Evolutionary conservation across 805 yeast species (phyloP), one percentile per base, ranked within the genome.

Genomic region (Cephaloascus albidus): DNA sequence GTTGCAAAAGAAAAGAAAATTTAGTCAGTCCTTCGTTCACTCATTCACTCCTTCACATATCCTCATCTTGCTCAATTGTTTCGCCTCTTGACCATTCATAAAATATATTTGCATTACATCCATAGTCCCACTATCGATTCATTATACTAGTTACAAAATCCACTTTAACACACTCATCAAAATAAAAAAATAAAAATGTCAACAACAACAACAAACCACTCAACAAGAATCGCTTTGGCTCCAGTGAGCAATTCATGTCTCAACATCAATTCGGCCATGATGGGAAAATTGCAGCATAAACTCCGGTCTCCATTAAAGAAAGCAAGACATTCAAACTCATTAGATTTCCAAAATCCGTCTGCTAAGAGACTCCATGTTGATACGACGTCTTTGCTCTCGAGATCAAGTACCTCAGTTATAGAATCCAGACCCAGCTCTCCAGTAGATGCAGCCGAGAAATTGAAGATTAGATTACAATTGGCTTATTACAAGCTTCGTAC

Each of bases 401-500:
- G 33, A 8, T 8, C 33, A 8, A 31, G 8, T n/a, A 31, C 33
- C 18, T 5, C 33, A 8, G 14, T 31, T 8, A 31, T 31, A 14
- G 33, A 31, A 16, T 16, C 33, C 8, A n/a, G 14, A 10, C 16
- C 15, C 6, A 14, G 15, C 33, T 31, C 17, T 31, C 33, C 33
- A 6, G 15, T 16, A 8, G 33, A 31, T 31, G 33, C 33, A 28
- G 72, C 71, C 4, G 52, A 68, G 37, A 61, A 60, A 46, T 58
- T 75, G 42, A 67, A 69, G 46, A 55, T 68, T 42, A 64, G 76
- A 45, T 54, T 75, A 18, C 70, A 70, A 46, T 49, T 74, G 37
- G 81, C 81, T 2, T 70, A 70, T 47, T 74, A 65, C 52, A 75
- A 74, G 48, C 65, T 68, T 34, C 61, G 62, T 40, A 73, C 78